Conservation (phyloP, 768 basidiomycete genomes). For the Postia placenta region DNA sequence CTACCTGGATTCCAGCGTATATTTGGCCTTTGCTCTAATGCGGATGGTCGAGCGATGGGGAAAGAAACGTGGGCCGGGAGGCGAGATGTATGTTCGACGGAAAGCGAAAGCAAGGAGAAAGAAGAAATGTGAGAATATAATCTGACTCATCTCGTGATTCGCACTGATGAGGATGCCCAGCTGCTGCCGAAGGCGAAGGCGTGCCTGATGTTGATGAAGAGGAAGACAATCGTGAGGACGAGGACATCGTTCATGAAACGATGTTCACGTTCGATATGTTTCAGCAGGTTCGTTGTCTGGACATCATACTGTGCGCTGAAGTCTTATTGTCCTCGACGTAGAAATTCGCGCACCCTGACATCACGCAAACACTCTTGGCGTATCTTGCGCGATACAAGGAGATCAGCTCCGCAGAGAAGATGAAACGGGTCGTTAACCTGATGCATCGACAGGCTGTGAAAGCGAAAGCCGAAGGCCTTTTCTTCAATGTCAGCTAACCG, state of each 20-base stretch:
- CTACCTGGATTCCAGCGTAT: constrained; percentile 83
- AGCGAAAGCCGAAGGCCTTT: constrained; percentile 89
- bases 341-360: constrained; percentile 88
- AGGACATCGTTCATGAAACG: constrained; percentile 72
- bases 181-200: constrained; percentile 48
- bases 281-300: constrained; percentile 58
- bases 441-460: constrained; percentile 89
- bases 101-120: constrained; percentile 40
- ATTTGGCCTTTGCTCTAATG: constrained; percentile 80
- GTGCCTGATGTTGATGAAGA: constrained; percentile 68
- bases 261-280: constrained; percentile 90
- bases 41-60: constrained; percentile 87
- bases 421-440: constrained; percentile 85
- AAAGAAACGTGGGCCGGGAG: constrained; percentile 51
- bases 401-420: constrained; percentile 70
- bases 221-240: constrained; percentile 52
- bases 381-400: constrained; percentile 85
- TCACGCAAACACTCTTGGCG: constrained; percentile 75
- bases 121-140: too few relatives aligned
- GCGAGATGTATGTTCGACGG: constrained; percentile 71
- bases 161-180: too few relatives aligned
- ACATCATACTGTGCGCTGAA: constrained; percentile 43
- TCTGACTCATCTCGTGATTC: too few relatives aligned
- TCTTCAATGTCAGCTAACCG: constrained; percentile 69
- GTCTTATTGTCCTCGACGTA: constrained; percentile 43